Base-by-base conservation (phyloP, 2,329 filamentous ascomycete genomes). In the Talaromyces sp. region DNA sequence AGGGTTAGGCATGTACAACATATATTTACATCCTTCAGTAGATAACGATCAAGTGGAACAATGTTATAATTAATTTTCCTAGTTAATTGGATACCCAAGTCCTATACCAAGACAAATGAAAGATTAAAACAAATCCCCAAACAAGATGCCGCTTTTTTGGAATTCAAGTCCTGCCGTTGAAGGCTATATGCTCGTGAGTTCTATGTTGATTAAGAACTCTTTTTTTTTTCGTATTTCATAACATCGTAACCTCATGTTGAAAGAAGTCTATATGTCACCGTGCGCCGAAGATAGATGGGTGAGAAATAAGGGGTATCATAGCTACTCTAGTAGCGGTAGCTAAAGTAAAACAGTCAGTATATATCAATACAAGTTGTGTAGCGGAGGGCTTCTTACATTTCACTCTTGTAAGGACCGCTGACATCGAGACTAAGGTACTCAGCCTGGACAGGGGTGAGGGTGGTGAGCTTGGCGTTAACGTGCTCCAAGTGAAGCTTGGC, bases 381-480 rank as follows among this genome's bases (percentile, higher is more conserved):
- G 17, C n/a, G 38, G 24, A 11, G 52, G 29, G 35, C 5, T 46
- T 65, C 67, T 76, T 90, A 92, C 85, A 92, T 90, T 70, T 97
- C 93, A 80, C 83, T 84, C 91, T 99, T 99, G 90, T 85, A 99
- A 71, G 94, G 94, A 76, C 94, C 94, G 83, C 92, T 89, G 66
- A 86, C 75, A 63, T 87, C 84, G 69, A 99, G 84, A 71, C 91
- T 87, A 75, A 97, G 89, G 84, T 99, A 99, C 75, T 97, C 94
- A 69, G 91, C 89, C 85, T 99, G 94, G 70, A 89, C 89, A 63
- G 83, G 73, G 75, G 87, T 91, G 76, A 99, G 88, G 79, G 87
- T 88, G 77, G 88, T 90, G 74, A 99, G 87, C 86, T 97, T 92
- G 74, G 85, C 94, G 81, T 96, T 95, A 84, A 91, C 89, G 84